Percentiles rank a stretch among this genome's conserved stretches.
Evolutionary conservation across 2,329 filamentous ascomycete species (phyloP).

Genomic region (Alternaria ventricosa): DNA sequence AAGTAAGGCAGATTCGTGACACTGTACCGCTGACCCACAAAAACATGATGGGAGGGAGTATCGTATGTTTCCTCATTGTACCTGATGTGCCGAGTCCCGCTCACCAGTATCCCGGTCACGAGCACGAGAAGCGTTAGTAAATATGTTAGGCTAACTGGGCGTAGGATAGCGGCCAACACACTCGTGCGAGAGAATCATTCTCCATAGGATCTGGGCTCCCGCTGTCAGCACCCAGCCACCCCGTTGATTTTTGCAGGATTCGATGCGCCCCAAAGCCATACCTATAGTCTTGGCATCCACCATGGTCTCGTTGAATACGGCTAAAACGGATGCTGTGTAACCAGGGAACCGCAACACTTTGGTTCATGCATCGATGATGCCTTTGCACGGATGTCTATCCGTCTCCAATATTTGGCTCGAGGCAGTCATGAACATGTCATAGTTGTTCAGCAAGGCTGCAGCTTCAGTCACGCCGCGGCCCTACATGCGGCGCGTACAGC

Average conservation of each 20-base stretch:
- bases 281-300: background rate
- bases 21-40: background rate
- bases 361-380: background rate
- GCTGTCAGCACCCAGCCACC: slow-evolving; percentile 8
- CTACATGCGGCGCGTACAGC: slow-evolving; percentile 4
- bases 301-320: background rate
- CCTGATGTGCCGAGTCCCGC: slow-evolving; percentile 13
- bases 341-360: background rate
- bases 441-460: background rate
- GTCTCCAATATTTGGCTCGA: background rate
- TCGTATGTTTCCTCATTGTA: background rate
- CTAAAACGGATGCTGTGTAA: background rate
- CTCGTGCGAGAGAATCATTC: background rate
- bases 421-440: background rate
- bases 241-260: background rate
- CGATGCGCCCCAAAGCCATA: background rate
- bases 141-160: background rate
- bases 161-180: background rate
- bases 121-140: slow-evolving; percentile 1
- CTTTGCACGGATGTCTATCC: background rate
- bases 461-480: background rate
- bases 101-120: slow-evolving; percentile 12
- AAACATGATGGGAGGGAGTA: background rate
- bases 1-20: background rate
- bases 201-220: background rate